Evolutionary conservation across 805 yeast species (phyloP).

Genomic region (Metschnikowia anglica): DNA sequence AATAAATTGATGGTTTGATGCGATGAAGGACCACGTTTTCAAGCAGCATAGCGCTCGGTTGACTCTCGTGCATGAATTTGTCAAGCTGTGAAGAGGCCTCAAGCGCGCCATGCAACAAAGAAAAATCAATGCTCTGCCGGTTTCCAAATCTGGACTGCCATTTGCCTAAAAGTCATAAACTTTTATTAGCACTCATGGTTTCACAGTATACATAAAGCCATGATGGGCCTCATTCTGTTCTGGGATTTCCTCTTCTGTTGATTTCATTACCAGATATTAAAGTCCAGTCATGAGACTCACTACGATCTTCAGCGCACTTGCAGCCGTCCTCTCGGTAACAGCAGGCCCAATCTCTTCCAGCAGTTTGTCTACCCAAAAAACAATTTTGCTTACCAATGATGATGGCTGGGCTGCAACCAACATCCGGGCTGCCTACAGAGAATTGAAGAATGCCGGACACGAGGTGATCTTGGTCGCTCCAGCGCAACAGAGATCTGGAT

Average conservation of each 20-base stretch:
- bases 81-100: neutral
- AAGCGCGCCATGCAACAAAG: neutral
- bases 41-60: neutral
- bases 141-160: neutral
- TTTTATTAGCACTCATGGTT: neutral
- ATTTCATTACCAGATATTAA: neutral
- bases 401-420: slow-evolving; percentile 59
- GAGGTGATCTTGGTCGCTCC: slow-evolving; percentile 24
- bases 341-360: slow-evolving; percentile 25
- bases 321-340: slow-evolving; percentile 21
- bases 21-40: slow-evolving; percentile 1
- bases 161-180: neutral
- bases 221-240: neutral
- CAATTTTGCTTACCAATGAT: slow-evolving; percentile 53
- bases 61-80: slow-evolving; percentile 2
- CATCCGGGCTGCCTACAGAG: slow-evolving; percentile 54
- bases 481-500: slow-evolving; percentile 23
- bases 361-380: slow-evolving; percentile 28
- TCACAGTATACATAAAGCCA: neutral
- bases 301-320: slow-evolving; percentile 13
- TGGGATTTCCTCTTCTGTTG: neutral
- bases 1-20: neutral
- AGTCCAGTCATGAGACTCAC: slow-evolving; percentile 14
- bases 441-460: slow-evolving; percentile 26
- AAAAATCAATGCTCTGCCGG: neutral